Evolutionary conservation across 2,329 filamentous ascomycete species (phyloP).

Genomic region (Alternaria sp.): DNA sequence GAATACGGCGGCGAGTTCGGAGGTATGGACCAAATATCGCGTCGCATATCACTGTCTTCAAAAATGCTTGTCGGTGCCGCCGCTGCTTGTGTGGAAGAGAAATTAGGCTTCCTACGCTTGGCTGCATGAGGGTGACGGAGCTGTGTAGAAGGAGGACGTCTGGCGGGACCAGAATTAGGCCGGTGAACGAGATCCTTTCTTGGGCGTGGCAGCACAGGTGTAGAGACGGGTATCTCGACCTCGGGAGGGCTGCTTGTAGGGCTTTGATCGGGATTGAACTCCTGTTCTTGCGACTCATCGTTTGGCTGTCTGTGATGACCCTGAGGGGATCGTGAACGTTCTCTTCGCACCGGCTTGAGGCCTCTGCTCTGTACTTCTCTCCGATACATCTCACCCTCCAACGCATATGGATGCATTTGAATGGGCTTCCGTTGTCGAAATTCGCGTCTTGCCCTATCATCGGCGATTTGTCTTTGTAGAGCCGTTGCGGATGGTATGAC

Average conservation of each 20-base stretch:
- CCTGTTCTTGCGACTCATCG: constrained; percentile 41
- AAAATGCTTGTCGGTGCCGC: constrained; percentile 15
- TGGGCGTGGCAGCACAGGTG: constrained; percentile 19
- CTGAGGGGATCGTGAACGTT: constrained; percentile 35
- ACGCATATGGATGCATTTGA: constrained; percentile 57
- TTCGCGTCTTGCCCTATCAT: constrained; percentile 35
- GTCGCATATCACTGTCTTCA: constrained; percentile 5
- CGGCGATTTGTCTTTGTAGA: constrained; percentile 21
- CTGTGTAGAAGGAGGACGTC: constrained; percentile 19
- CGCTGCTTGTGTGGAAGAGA: constrained; percentile 15
- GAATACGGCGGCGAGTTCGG: constrained; percentile 53
- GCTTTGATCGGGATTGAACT: constrained; percentile 35
- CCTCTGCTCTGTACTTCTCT: constrained; percentile 53
- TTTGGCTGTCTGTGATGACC: constrained; percentile 21
- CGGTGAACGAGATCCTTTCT: constrained; percentile 12
- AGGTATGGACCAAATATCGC: constrained; percentile 48
- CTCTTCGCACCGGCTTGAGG: constrained; percentile 51
- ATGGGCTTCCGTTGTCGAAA: constrained; percentile 56
- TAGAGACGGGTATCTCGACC: constrained; percentile 33
- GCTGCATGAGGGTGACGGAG: constrained; percentile 18
- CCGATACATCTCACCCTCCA: constrained; percentile 54
- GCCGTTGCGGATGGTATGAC: constrained; percentile 36
- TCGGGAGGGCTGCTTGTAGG: constrained; percentile 32
- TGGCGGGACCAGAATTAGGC: background rate
- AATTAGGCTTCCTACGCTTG: constrained; percentile 32